Evolutionary conservation across 768 basidiomycete genomes (phyloP), one percentile per base, ranked within the genome.

Genomic region (Suillus discolor): DNA sequence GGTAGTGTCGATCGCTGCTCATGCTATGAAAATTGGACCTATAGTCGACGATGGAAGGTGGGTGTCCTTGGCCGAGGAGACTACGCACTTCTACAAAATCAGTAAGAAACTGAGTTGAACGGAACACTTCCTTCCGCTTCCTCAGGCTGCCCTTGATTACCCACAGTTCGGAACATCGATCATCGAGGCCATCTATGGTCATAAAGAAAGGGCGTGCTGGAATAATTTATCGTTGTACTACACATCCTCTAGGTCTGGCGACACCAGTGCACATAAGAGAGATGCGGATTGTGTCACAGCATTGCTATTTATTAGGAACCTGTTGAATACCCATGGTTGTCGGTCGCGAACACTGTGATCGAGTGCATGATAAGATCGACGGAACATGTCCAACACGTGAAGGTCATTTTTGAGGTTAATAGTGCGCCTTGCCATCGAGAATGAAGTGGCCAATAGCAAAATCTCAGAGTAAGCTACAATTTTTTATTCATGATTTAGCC

Each of bases 401-500:
- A 39, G 36, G 36, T n/a, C 13, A 38, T 38, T 38, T 57, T 38
- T 16, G 16, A 57, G 8, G 57, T 25, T 23, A 25, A 57, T 38
- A 57, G 38, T 25, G 15, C 23, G 23, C n/a, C 39, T 25, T 25
- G 57, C 15, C 15, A 39, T 41, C 57, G 9, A 23, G 7, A 13
- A 15, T 36, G 13, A 34, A n/a, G n/a, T 7, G 6, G 36, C 39
- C 25, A 59, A 25, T 9, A 41, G 31, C 28, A 54, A 54, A 16
- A 59, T 41, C 23, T 41, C 23, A 59, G 25, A 16, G 25, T 20
- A 59, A 42, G 28, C 11, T 60, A 60, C 39, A 42, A 20, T 2
- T 3, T 59, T 60, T 60, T 39, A 42, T 42, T 60, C 39, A 42
- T 28, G 11, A 20, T 42, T 42, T 67, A 91, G 66, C 85, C 87